phyloP scores from a whole-genome alignment of 2,329 filamentous ascomycete genomes.

The Septoria linicola region DNA sequence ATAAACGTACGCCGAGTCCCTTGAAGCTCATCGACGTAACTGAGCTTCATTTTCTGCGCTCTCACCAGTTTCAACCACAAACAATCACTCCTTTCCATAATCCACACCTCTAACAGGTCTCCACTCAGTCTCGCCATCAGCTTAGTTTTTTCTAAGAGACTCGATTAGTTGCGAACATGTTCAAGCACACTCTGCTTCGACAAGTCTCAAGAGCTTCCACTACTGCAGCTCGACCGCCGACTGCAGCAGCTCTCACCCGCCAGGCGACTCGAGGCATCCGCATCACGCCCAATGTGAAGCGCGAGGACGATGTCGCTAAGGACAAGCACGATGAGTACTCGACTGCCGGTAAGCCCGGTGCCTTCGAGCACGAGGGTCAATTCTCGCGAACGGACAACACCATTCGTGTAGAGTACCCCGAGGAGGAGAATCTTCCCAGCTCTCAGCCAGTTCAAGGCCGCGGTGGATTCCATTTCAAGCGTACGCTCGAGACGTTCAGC shows the following conservation, averaged over 20 bases:
- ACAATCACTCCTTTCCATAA: background rate
- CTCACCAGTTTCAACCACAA: too few relatives aligned
- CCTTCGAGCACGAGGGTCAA: constrained; percentile 57
- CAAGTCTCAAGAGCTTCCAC: constrained; percentile 37
- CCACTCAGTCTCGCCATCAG: background rate
- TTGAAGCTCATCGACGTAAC: constrained; percentile 8
- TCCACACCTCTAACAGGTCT: background rate
- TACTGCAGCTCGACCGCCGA: constrained; percentile 29
- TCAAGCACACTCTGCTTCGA: constrained; percentile 35
- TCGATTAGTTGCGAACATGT: constrained; percentile 27
- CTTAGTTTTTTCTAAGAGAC: background rate
- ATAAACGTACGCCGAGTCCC: constrained; percentile 6
- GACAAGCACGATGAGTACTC: constrained; percentile 35
- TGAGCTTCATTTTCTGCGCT: constrained; percentile 8
- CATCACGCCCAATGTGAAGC: constrained; percentile 21
- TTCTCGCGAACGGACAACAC: constrained; percentile 78
- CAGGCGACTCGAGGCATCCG: constrained; percentile 24
- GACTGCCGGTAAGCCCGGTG: constrained; percentile 38
- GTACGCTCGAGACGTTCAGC: constrained; percentile 81
- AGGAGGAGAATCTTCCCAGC: constrained; percentile 72
- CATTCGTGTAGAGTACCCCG: constrained; percentile 76
- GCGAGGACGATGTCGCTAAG: constrained; percentile 31
- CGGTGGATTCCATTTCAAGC: constrained; percentile 78
- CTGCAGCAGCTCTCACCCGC: constrained; percentile 28
- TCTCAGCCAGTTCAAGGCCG: constrained; percentile 70